Evolutionary conservation across 2,329 filamentous ascomycete genomes (phyloP), one percentile per base, ranked within the genome.

Genomic region (Colletotrichum tabaci): DNA sequence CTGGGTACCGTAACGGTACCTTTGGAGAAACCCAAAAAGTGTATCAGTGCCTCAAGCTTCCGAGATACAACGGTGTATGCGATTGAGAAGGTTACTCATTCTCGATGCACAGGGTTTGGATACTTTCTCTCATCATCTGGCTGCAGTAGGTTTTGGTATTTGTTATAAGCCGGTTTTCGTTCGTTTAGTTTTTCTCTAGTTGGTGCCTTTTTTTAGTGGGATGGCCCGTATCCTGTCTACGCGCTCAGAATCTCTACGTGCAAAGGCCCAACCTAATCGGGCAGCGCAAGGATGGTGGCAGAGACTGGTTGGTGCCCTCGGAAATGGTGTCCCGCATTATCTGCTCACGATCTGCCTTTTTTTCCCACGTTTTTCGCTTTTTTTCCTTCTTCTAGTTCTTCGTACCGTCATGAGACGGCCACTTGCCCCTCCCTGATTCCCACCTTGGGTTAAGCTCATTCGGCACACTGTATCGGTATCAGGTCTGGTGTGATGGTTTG

Each of bases 261-360:
- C 62, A 56, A 44, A 61, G 40, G 57, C 64, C 52, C 65, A 68
- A 71, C 68, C 53, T 62, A 70, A 68, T 55, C 35, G 18, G 30
- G 35, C 12, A 16, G 52, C 46, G 40, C 42, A 42, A 60, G 68
- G 26, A 35, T 49, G 26, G 26, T 47, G 38, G 7, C 21, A 21
- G 23, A 40, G 8, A 46, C 52, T 23, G 46, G 26, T 55, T 8
- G 55, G 18, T 38, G 57, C 23, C 21, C 44, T 26, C 10, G 21
- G 26, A 52, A 21, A 16, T 26, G 16, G 38, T 63, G 46, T 35
- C 47, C 21, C n/a, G 9, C 46, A 30, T 52, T 23, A 61, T 52
- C 47, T 26, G 5, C n/a, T 3, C 30, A 35, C 30, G 40, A 18
- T 21, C 23, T 30, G 21, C 26, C 26, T 30, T 10, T 49, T n/a